phyloP scores from a whole-genome alignment of 1,284 basidiomycete genomes.

The Melanopsichium pennsylvanicum region DNA sequence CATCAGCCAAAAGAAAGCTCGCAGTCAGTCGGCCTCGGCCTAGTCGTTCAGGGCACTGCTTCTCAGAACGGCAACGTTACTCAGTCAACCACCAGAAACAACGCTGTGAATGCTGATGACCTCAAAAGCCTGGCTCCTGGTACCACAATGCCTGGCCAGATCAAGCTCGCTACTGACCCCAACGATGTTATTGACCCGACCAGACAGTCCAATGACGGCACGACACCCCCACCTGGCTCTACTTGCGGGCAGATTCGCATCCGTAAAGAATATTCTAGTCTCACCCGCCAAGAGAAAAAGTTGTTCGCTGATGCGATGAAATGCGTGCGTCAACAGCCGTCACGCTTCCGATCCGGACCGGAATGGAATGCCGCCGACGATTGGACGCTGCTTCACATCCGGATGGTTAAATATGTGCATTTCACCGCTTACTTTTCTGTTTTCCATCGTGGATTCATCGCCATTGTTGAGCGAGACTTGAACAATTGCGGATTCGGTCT shows the following conservation, averaged over 20 bases:
- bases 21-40: too few relatives aligned
- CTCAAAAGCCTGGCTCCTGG: too few relatives aligned
- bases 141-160: background rate
- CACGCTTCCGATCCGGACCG: constrained; percentile 11
- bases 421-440: constrained; percentile 32
- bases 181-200: background rate
- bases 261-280: constrained; percentile 31
- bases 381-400: constrained; percentile 38
- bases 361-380: constrained; percentile 26
- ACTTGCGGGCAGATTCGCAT: background rate
- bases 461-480: constrained; percentile 26
- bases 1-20: too few relatives aligned
- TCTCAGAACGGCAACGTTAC: background rate
- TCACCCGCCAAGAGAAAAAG: constrained; percentile 16
- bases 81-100: background rate
- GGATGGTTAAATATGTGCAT: constrained; percentile 39
- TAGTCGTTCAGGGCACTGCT: too few relatives aligned
- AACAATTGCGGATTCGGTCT: constrained; percentile 19
- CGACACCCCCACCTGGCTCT: background rate
- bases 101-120: too few relatives aligned
- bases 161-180: background rate
- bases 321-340: constrained; percentile 31
- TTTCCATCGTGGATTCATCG: constrained; percentile 28
- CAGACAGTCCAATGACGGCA: too few relatives aligned
- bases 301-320: constrained; percentile 18